Evolutionary conservation across 352 stramenopile genomes (phyloP).

Genomic region (Phytophthora quininea): DNA sequence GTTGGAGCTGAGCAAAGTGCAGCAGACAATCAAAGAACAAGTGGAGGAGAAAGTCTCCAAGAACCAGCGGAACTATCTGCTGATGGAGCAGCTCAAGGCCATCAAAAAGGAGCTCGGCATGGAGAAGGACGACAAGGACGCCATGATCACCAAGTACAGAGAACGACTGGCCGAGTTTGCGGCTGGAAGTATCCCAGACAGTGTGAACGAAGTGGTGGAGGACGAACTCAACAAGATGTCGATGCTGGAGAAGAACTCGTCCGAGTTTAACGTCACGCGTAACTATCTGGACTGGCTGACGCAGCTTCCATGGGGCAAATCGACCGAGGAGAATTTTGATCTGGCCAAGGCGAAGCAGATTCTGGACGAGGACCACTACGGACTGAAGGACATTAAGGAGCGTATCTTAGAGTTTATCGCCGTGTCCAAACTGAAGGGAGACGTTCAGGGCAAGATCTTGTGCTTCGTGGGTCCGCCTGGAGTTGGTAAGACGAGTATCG

Average conservation of each 20-base stretch:
- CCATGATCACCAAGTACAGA: constrained; percentile 96
- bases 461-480: constrained; percentile 96
- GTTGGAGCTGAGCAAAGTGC: constrained; percentile 94
- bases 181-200: constrained; percentile 66
- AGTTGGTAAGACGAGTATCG: constrained; percentile 95
- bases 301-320: constrained; percentile 96
- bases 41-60: constrained; percentile 94
- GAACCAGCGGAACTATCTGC: constrained; percentile 97
- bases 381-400: constrained; percentile 98
- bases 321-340: constrained; percentile 97
- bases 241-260: constrained; percentile 98
- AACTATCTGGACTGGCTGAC: constrained; percentile 99
- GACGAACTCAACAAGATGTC: constrained; percentile 98
- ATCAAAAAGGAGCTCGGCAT: constrained; percentile 99
- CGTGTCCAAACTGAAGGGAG: constrained; percentile 96
- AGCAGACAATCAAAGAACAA: constrained; percentile 97
- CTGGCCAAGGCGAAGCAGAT: constrained; percentile 92
- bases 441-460: constrained; percentile 98
- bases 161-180: constrained; percentile 80
- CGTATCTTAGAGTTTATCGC: constrained; percentile 99
- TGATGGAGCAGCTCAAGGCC: constrained; percentile 98
- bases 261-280: constrained; percentile 98
- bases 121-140: constrained; percentile 99
- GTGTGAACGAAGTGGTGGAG: constrained; percentile 95
- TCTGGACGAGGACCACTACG: constrained; percentile 98